A percentile compares a stretch with the other conserved stretches of the same genome.
Evolutionary conservation across 768 basidiomycete species (phyloP).

Genomic region (Pleurotus giganteus): DNA sequence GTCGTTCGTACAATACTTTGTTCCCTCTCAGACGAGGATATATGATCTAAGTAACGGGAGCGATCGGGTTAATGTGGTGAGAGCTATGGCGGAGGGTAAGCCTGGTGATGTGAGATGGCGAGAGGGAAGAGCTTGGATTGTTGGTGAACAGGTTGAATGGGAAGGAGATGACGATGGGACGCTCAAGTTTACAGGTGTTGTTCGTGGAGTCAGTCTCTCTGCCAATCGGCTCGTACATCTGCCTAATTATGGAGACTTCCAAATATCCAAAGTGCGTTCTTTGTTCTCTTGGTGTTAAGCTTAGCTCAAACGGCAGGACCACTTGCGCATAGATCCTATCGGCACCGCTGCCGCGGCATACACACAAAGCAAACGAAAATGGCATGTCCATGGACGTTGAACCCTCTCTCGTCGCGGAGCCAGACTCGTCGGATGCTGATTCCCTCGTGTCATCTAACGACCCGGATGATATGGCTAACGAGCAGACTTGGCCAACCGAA

Average conservation of each 20-base stretch:
- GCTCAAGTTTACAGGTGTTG: constrained; percentile 77
- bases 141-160: constrained; percentile 64
- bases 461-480: constrained; percentile 86
- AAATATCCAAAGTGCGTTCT: constrained; percentile 66
- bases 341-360: constrained; percentile 44
- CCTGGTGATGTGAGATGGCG: constrained; percentile 82
- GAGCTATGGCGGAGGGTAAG: constrained; percentile 81
- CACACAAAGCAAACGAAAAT: constrained; percentile 29
- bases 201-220: constrained; percentile 77
- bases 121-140: constrained; percentile 73
- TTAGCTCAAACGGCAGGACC: not conserved
- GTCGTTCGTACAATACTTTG: constrained; percentile 95
- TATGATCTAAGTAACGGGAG: constrained; percentile 66
- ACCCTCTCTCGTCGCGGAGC: constrained; percentile 61
- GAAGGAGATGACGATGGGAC: constrained; percentile 42
- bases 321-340: constrained; percentile 60
- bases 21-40: constrained; percentile 74
- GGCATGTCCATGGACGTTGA: constrained; percentile 64
- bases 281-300: not conserved
- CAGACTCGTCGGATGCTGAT: constrained; percentile 65
- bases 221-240: constrained; percentile 86
- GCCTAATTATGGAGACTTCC: constrained; percentile 86
- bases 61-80: constrained; percentile 70
- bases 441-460: constrained; percentile 86
- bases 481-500: constrained; percentile 99